Percentiles rank a stretch among this genome's conserved stretches.
phyloP scores from a whole-genome alignment of 1,139 yeast genomes.

The Suhomyces yuchorum region DNA sequence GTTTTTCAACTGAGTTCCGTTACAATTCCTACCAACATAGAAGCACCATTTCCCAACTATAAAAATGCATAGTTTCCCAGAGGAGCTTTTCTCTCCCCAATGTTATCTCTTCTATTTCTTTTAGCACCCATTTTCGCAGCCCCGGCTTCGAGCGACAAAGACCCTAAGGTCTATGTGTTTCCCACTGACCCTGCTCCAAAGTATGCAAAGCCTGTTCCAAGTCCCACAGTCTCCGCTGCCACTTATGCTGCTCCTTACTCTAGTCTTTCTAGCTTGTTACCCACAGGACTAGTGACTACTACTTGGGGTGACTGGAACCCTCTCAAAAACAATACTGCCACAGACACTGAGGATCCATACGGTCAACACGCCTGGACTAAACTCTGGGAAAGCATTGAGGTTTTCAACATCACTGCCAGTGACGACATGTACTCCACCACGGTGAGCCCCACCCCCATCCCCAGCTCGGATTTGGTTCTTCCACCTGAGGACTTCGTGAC shows the following conservation, averaged over 20 bases:
- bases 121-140: slow-evolving; percentile 5
- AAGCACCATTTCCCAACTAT: background rate
- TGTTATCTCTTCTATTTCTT: background rate
- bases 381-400: slow-evolving; percentile 21
- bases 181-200: slow-evolving; percentile 1
- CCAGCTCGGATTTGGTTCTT: slow-evolving; percentile 21
- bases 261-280: slow-evolving; percentile 6
- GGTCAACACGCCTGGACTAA: slow-evolving; percentile 27
- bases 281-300: slow-evolving; percentile 6
- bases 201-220: slow-evolving; percentile 6
- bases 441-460: slow-evolving; percentile 26
- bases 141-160: background rate
- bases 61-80: background rate
- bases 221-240: slow-evolving; percentile 7
- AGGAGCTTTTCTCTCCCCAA: background rate
- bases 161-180: background rate
- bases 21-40: background rate
- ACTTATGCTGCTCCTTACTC: slow-evolving; percentile 8
- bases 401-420: slow-evolving; percentile 19
- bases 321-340: slow-evolving; percentile 18
- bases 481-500: slow-evolving; percentile 24
- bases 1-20: background rate
- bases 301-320: slow-evolving; percentile 21
- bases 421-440: slow-evolving; percentile 22
- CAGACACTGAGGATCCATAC: slow-evolving; percentile 24